Evolutionary conservation across 257 asterid species (phyloP).

Genomic region (Solanum bulbocastanum): DNA sequence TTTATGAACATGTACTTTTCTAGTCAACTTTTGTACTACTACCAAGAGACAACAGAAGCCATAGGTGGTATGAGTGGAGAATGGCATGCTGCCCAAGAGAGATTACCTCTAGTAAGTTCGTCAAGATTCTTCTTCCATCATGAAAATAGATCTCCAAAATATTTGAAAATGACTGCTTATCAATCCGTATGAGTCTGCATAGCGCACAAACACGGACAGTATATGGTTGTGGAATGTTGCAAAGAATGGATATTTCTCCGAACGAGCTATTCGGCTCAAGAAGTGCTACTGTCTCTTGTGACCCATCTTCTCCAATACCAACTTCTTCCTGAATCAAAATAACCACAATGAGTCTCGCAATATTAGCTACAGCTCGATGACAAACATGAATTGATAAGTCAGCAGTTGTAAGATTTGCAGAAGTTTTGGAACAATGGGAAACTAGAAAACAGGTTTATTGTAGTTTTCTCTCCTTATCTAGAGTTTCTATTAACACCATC

Average conservation of each 20-base stretch:
- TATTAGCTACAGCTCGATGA: neutral
- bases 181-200: conserved; percentile 76
- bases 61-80: neutral
- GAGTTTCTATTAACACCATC: neutral
- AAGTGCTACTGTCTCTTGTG: conserved; percentile 46
- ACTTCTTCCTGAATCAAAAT: conserved; percentile 56
- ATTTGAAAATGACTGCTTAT: conserved; percentile 74
- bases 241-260: conserved; percentile 77
- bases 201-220: conserved; percentile 84
- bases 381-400: neutral
- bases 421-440: neutral
- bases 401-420: neutral
- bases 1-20: neutral
- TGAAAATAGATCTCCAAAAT: conserved; percentile 88
- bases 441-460: neutral
- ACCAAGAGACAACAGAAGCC: neutral
- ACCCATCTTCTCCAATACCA: conserved; percentile 52
- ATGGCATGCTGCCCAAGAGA: neutral
- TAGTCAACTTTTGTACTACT: neutral
- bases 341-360: neutral
- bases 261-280: conserved; percentile 53
- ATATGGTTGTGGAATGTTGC: conserved; percentile 94
- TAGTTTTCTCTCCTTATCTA: neutral
- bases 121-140: conserved; percentile 75
- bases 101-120: conserved; percentile 81